Base-by-base conservation (phyloP, 2,329 filamentous ascomycete genomes). In the Paecilomyces variotii region DNA sequence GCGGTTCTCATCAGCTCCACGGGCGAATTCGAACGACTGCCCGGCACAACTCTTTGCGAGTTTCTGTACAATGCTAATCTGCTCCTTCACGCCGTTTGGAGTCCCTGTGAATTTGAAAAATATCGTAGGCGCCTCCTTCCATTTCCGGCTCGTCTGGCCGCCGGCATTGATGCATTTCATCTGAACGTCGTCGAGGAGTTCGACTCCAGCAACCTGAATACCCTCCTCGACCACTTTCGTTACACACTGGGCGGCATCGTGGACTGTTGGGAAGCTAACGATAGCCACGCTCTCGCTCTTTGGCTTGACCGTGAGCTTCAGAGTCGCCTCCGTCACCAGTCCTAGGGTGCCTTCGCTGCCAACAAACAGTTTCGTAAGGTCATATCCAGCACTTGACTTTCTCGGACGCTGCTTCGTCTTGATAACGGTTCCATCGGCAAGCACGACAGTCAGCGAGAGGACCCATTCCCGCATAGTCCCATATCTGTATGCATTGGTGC, bases 381-480 rank as follows among this genome's bases (percentile, higher is more conserved):
- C 91, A 75, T 97, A 97, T 27, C 92, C 92, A 32, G 92, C 92
- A 57, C 88, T 91, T 68, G 88, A 92, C 80, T 96, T 97, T 64
- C 91, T 84, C 10, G 91, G 91, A 54, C 91, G 84, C 74, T 95
- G 91, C 62, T 89, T 83, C 10, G 92, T 97, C 79, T 92, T 93
- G 76, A 97, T 87, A 56, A 96, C 76, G 1, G 91, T 96, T 55
- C 91, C 91, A 73, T 96, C 92, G 19, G 91, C 91, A 67, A 96
- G 81, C 10, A 96, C 91, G 3, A 96, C 90, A 0, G 91, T 96
- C 64, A 96, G 76, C 57, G 84, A 88, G 25, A 96, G 77, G 11
- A 96, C 92, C 91, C 91, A 96, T 71, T 96, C 91, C 62, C 90
- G 87, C 91, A 96, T 96, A 1, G 91, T 96, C 62, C 91, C 92